Evolutionary conservation across 495 filamentous ascomycete species (phyloP).

Genomic region (Aspergillus affinis): DNA sequence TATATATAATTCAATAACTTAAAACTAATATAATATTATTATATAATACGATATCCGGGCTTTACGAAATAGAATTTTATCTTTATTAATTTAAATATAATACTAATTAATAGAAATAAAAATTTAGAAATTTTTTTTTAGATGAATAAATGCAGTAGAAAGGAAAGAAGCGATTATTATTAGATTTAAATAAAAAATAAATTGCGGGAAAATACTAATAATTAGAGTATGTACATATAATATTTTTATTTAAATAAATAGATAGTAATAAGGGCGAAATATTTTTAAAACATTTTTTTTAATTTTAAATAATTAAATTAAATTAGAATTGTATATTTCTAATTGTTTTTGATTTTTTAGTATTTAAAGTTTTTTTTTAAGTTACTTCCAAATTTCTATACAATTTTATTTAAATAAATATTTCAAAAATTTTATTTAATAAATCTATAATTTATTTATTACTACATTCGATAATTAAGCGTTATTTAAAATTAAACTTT

Average conservation of each 20-base stretch:
- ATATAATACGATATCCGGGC: not conserved
- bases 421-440: conserved; percentile 3
- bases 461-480: not conserved
- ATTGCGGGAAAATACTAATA: too few relatives aligned
- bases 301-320: too few relatives aligned
- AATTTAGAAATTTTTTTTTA: too few relatives aligned
- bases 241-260: conserved; percentile 4
- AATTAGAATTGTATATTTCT: too few relatives aligned
- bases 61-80: not conserved
- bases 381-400: not conserved
- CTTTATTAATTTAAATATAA: conserved; percentile 3
- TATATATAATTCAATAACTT: not conserved
- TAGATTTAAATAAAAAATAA: too few relatives aligned
- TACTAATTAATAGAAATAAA: too few relatives aligned
- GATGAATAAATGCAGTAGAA: too few relatives aligned
- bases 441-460: not conserved
- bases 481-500: too few relatives aligned
- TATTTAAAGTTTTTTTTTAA: not conserved
- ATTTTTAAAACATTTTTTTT: too few relatives aligned
- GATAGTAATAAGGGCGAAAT: not conserved
- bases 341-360: not conserved
- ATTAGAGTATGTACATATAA: not conserved
- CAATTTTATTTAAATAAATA: conserved; percentile 2
- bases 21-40: not conserved
- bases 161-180: too few relatives aligned